Evolutionary conservation across 495 filamentous ascomycete species (phyloP), one percentile per base, ranked within the genome.

Genomic region (Daldinia loculata): DNA sequence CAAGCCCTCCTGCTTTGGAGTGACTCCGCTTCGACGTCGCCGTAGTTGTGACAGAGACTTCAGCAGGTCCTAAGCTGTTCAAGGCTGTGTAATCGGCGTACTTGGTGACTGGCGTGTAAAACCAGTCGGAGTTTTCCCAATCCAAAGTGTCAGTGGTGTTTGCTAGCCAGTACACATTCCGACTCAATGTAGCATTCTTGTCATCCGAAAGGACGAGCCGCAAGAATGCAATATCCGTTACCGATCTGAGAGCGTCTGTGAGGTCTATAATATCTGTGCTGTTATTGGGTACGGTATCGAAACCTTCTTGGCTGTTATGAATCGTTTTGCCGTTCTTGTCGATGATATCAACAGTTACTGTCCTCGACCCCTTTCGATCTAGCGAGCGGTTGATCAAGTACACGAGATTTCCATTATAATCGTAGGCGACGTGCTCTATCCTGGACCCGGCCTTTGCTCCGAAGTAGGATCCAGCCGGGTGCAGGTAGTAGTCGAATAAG

Each of bases 151-250:
- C 88, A 0, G 78, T 57, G 2, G 78, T 72, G 7, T 77, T 74
- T 8, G 86, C 69, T 0, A 90, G 67, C 89, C 89, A 90, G 78
- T 90, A 91, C 0, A 89, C 84, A 63, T 89, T 90, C 1, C 88
- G 80, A 64, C 87, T 89, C 0, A 89, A 65, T 4, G 78, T 63
- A 0, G 56, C 50, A 0, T 74, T 76, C 2, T 78, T 64, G 7
- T 57, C 72, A 29, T 82, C 74, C 6, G 74, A 75, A 0, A 90
- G 79, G 0, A 84, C 62, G 1, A 90, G 74, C 8, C 83, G 78
- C 19, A 90, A 66, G 53, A 90, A 88, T 5, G 78, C 85, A 2
- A 86, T 74, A n/a, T 83, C 84, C 6, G 79, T 75, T 32, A 82
- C 73, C 2, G 75, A 69, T 0, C 69, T 61, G 3, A 86, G 71